These are phyloP conservation scores for Boletus subparvulus DNA, from an alignment of 768 basidiomycete species.

Conservation along the genomic window DNA sequence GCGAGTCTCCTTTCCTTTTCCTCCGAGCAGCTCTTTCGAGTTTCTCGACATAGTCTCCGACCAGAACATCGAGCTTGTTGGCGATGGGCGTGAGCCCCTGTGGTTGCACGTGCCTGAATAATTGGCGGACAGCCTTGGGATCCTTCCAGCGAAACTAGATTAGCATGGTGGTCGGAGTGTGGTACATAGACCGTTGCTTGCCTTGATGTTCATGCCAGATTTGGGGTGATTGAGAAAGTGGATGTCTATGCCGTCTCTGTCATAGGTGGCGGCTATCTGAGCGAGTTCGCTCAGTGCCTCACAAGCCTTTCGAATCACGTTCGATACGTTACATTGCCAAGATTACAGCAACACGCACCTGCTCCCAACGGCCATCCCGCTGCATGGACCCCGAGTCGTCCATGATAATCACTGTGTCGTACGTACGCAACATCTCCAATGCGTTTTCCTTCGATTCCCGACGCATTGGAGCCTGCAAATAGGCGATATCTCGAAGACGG, in stretches of 20 bases:
- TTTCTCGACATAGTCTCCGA: conserved; percentile 38
- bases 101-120: conserved; percentile 48
- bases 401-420: conserved; percentile 58
- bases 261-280: conserved; percentile 47
- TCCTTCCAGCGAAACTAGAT: conserved; percentile 30
- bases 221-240: conserved; percentile 52
- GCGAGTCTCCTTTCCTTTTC: conserved; percentile 21
- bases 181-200: conserved; percentile 5
- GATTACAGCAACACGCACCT: conserved; percentile 35
- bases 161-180: not conserved
- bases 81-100: conserved; percentile 47
- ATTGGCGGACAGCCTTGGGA: conserved; percentile 32
- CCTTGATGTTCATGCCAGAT: conserved; percentile 40
- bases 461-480: conserved; percentile 27
- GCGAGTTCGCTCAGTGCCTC: conserved; percentile 44
- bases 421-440: conserved; percentile 40
- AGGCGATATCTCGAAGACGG: conserved; percentile 21
- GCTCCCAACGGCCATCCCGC: conserved; percentile 43
- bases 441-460: conserved; percentile 30
- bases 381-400: conserved; percentile 64
- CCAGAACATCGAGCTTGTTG: conserved; percentile 38
- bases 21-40: conserved; percentile 33
- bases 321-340: not conserved
- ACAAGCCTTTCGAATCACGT: conserved; percentile 5
- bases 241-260: conserved; percentile 60